Evolutionary conservation across 1,284 basidiomycete genomes (phyloP).

Genomic region (Cryptococcus sp.): DNA sequence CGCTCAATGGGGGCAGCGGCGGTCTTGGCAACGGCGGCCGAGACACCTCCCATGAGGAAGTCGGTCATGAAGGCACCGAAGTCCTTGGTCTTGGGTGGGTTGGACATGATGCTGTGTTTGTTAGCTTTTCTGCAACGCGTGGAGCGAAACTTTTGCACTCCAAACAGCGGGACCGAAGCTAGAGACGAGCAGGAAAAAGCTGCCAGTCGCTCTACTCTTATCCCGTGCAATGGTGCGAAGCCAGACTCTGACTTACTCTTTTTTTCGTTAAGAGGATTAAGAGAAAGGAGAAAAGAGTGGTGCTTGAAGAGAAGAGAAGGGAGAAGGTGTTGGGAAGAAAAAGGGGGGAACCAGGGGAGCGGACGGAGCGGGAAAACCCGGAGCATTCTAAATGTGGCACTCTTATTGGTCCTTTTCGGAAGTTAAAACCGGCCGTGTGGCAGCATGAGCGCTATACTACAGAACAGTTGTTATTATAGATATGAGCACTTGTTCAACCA

Average conservation of each 20-base stretch:
- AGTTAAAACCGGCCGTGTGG: no score
- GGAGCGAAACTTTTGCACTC: background rate
- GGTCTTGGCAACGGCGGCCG: slow-evolving; percentile 86
- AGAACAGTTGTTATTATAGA: no score
- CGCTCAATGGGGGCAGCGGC: slow-evolving; percentile 98
- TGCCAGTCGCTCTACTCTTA: no score
- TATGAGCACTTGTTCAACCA: no score
- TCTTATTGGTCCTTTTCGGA: no score
- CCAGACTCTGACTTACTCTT: background rate
- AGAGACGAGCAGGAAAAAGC: no score
- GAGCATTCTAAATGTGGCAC: no score
- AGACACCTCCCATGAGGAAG: slow-evolving; percentile 51
- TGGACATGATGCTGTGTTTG: slow-evolving; percentile 25
- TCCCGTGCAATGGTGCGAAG: no score
- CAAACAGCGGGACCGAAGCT: no score
- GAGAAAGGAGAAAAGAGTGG: slow-evolving; percentile 7
- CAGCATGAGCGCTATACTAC: no score
- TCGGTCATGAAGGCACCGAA: slow-evolving; percentile 48
- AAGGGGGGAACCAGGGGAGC: background rate
- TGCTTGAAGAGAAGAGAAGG: slow-evolving; percentile 3
- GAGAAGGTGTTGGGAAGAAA: slow-evolving; percentile 5
- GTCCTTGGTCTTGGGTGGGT: slow-evolving; percentile 48
- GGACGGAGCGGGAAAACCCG: background rate
- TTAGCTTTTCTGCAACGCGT: background rate
- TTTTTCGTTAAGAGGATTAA: background rate